Base-by-base conservation (phyloP, 352 stramenopile species). In the Globisporangium okanoganense region DNA sequence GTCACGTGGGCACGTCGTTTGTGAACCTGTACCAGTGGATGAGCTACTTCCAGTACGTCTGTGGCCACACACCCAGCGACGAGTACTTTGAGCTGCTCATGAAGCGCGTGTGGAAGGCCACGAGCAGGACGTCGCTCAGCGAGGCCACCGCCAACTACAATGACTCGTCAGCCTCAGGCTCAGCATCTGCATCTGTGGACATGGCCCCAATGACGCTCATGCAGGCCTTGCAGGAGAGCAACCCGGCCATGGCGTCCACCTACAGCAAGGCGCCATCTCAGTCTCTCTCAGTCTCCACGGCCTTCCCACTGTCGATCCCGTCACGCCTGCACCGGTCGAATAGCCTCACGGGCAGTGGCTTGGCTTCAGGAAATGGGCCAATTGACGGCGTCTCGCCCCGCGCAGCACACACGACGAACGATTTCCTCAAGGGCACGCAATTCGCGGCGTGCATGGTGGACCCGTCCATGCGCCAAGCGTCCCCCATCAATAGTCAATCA, bases 31-130 rank as follows among this genome's bases (percentile, higher is more conserved):
- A 73, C 43, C 82, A 92, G 56, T 92, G 82, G 82, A 73, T 88
- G 59, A 79, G 68, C 29, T 92, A 85, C 60, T 90, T 90, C 60
- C 82, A 90, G 65, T 92, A 78, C 64, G 65, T 87, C 16, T 79
- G 76, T 31, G 80, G 73, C n/a, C 70, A 87, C 61, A 69, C 78
- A 14, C 80, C 78, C 7, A 92, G 76, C 40, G 76, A 90, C 24
- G 82, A 92, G 59, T 90, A 85, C 71, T 92, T 90, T 62, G 82
- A 92, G 36, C 53, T 92, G 12, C 57, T 92, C 25, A 70, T 92
- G 57, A 86, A 82, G 47, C 79, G 82, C 31, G 82, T 88, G 20
- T 92, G 82, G 82, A 78, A 78, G 45, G 82, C 75, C 5, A 71
- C 73, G 20, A 67, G 57, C 2, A 67, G 69, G 22, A 76, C 69